Percentiles rank a stretch among this genome's conserved stretches.
phyloP scores from a whole-genome alignment of 1,284 basidiomycete species.

The Microstroma glucosiphilum region DNA sequence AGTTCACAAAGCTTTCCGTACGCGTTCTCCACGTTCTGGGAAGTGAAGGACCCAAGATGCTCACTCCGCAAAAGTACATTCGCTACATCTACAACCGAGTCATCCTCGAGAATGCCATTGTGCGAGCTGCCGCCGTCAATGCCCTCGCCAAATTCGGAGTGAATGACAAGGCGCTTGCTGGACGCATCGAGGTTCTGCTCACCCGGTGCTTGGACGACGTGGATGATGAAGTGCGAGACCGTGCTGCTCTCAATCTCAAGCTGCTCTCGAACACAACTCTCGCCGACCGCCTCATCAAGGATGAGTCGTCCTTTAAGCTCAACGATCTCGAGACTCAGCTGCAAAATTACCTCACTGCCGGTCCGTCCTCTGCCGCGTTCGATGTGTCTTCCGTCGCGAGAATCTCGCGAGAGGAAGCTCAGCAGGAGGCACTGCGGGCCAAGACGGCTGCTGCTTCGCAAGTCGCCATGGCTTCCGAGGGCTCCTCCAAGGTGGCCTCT shows the following conservation, averaged over 20 bases:
- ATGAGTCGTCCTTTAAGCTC: slow-evolving; percentile 60
- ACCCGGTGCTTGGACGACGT: slow-evolving; percentile 90
- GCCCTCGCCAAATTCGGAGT: slow-evolving; percentile 95
- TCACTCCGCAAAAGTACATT: slow-evolving; percentile 95
- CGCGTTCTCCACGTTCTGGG: slow-evolving; percentile 92
- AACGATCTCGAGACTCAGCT: slow-evolving; percentile 39
- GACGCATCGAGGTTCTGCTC: slow-evolving; percentile 68
- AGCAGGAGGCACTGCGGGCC: slow-evolving; percentile 39
- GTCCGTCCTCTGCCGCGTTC: slow-evolving; percentile 32
- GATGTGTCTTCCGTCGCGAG: slow-evolving; percentile 39
- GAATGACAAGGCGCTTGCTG: slow-evolving; percentile 68
- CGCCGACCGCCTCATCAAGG: slow-evolving; percentile 79
- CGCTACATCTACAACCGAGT: slow-evolving; percentile 99
- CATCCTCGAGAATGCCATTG: slow-evolving; percentile 95
- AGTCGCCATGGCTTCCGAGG: slow-evolving; percentile 45
- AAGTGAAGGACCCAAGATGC: slow-evolving; percentile 88
- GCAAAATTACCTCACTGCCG: slow-evolving; percentile 26
- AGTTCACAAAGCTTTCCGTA: slow-evolving; percentile 98
- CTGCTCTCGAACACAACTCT: slow-evolving; percentile 71
- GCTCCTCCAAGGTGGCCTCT: slow-evolving; percentile 25
- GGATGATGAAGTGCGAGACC: slow-evolving; percentile 96
- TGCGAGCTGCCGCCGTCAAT: slow-evolving; percentile 89
- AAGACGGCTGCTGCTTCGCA: slow-evolving; percentile 41
- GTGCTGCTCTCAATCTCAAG: slow-evolving; percentile 80
- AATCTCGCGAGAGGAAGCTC: slow-evolving; percentile 37